Evolutionary conservation across 1,284 basidiomycete genomes (phyloP).

Genomic region (Mycosarcoma mackinlayi): DNA sequence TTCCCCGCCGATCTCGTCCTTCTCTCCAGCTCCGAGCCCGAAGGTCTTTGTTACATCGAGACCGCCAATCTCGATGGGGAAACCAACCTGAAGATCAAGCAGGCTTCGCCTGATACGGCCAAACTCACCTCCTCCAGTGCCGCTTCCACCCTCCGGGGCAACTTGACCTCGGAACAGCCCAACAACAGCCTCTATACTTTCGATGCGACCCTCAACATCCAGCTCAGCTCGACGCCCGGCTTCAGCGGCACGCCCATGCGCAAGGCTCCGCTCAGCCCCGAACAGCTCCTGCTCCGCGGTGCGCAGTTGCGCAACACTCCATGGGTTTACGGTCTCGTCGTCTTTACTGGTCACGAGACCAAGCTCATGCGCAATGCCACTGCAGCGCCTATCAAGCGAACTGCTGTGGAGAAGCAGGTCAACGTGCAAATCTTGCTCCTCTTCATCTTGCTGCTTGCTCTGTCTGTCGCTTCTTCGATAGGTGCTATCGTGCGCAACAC

Average conservation of each 20-base stretch:
- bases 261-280: slow-evolving; percentile 85
- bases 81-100: slow-evolving; percentile 99
- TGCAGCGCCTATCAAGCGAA: slow-evolving; percentile 92
- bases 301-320: slow-evolving; percentile 96
- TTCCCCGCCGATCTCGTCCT: slow-evolving; percentile 95
- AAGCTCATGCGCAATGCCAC: slow-evolving; percentile 95
- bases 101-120: slow-evolving; percentile 85
- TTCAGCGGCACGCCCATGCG: slow-evolving; percentile 62
- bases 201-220: slow-evolving; percentile 78
- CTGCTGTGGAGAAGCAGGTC: slow-evolving; percentile 94
- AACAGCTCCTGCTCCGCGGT: slow-evolving; percentile 91
- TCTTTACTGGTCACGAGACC: slow-evolving; percentile 98
- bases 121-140: slow-evolving; percentile 81
- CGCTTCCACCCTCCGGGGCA: slow-evolving; percentile 80
- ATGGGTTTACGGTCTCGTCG: slow-evolving; percentile 93
- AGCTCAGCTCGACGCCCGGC: slow-evolving; percentile 57
- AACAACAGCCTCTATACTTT: slow-evolving; percentile 98
- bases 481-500: slow-evolving; percentile 79
- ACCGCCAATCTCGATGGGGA: slow-evolving; percentile 98
- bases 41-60: slow-evolving; percentile 96
- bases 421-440: slow-evolving; percentile 97
- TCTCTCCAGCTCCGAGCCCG: slow-evolving; percentile 90
- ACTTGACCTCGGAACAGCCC: slow-evolving; percentile 91
- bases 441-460: slow-evolving; percentile 84
- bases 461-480: slow-evolving; percentile 90